Evolutionary conservation across 345 rosid genomes (phyloP).

Genomic region (Adansonia digitata): DNA sequence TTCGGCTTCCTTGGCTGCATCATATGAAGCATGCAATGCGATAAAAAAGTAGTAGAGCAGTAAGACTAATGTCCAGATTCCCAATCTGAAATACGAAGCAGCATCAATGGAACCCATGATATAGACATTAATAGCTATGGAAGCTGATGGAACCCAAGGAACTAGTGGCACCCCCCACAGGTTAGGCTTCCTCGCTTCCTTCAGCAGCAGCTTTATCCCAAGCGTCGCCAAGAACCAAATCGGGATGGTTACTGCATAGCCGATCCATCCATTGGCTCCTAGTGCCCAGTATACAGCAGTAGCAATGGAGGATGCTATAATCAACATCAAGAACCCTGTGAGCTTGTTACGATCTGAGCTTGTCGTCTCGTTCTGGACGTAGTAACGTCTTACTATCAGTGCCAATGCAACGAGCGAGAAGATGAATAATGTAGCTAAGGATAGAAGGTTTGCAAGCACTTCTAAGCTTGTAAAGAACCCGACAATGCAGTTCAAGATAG

Average conservation of each 20-base stretch:
- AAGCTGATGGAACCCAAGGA: constrained; percentile 64
- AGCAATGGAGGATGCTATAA: constrained; percentile 41
- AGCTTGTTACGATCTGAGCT: constrained; percentile 32
- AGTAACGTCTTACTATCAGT: constrained; percentile 54
- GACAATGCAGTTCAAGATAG: constrained; percentile 37
- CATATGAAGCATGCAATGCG: constrained; percentile 42
- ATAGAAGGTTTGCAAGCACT: constrained; percentile 48
- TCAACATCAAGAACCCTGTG: constrained; percentile 20
- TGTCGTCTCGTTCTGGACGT: constrained; percentile 38
- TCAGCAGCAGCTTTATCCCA: constrained; percentile 30
- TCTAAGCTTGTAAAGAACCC: constrained; percentile 50
- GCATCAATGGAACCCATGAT: constrained; percentile 51
- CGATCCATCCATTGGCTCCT: constrained; percentile 35
- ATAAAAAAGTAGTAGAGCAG: constrained; percentile 36
- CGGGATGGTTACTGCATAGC: constrained; percentile 34
- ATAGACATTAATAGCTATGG: constrained; percentile 45
- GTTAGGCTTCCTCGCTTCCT: constrained; percentile 44
- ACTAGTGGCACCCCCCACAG: constrained; percentile 66
- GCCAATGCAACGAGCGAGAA: constrained; percentile 53
- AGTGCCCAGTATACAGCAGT: constrained; percentile 41
- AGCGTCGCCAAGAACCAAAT: constrained; percentile 54
- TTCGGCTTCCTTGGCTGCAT: constrained; percentile 39
- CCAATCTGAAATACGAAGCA: constrained; percentile 46
- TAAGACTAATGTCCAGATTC: constrained; percentile 32
- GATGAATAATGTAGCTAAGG: constrained; percentile 53